A percentile compares a stretch with the other conserved stretches of the same genome.
These are phyloP conservation scores for Gastrolobium bilobum DNA, from an alignment of 306 rosid species.

Conservation along the genomic window DNA sequence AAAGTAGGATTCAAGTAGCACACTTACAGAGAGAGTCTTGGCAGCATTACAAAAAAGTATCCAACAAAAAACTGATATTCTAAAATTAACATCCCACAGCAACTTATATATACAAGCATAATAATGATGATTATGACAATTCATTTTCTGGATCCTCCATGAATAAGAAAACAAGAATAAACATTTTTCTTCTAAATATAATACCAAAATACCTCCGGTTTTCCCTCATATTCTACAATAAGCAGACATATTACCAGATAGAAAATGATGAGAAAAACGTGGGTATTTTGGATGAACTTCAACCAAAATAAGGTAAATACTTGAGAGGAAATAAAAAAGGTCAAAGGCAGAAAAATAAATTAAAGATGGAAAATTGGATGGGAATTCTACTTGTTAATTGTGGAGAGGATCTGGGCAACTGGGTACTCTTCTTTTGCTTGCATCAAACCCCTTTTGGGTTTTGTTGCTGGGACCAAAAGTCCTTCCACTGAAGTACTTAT, in stretches of 20 bases:
- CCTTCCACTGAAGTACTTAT: constrained; percentile 63
- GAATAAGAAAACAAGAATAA: constrained; percentile 10
- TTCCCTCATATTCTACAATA: constrained; percentile 62
- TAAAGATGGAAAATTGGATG: constrained; percentile 26
- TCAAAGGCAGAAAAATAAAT: neutral
- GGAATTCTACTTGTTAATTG: constrained; percentile 67
- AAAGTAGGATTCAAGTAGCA: constrained; percentile 40
- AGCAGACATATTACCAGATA: neutral
- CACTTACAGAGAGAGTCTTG: constrained; percentile 44
- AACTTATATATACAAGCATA: constrained; percentile 54
- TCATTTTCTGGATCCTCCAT: constrained; percentile 50
- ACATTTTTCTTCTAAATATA: neutral
- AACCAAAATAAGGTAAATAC: constrained; percentile 45
- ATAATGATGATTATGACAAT: constrained; percentile 42
- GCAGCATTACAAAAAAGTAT: constrained; percentile 35
- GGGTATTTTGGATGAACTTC: constrained; percentile 73
- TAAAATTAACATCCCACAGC: constrained; percentile 38
- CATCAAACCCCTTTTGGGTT: constrained; percentile 58
- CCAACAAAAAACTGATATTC: constrained; percentile 25
- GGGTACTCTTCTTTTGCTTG: constrained; percentile 83
- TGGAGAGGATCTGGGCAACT: constrained; percentile 99
- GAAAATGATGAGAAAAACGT: constrained; percentile 74
- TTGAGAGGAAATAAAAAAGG: neutral
- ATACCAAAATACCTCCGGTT: constrained; percentile 90
- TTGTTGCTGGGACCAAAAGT: constrained; percentile 47